Evolutionary conservation across 164 flowering plant genomes (phyloP), one percentile per base, ranked within the genome.

Genomic region (Umbellularia californica): DNA sequence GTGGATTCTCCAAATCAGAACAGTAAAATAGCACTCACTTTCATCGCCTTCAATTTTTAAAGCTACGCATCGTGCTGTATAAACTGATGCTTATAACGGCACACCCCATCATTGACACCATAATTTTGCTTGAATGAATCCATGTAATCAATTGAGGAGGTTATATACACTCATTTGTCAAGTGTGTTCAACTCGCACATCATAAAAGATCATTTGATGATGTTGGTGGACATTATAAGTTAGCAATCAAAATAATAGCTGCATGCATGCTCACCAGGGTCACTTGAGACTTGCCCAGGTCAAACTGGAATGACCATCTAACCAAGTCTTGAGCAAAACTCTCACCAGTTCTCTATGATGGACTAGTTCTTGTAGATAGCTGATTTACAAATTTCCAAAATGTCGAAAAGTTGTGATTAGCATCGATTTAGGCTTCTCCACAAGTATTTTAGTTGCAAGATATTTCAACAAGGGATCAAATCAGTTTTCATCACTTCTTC

Each of bases 171-270:
- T 66, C 58, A 52, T 52, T 52, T 52, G 58, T 52, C 58, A 52
- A 52, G 58, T 52, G 58, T 52, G 58, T 52, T 52, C 58, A 17
- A 52, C 17, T 30, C 35, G 5, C 35, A 30, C 5, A 33, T 51
- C 50, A 25, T 12, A 66, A 30, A 25, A 27, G 14, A 41, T 68
- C 52, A 30, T 30, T 4, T 30, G 5, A 22, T 11, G 5, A 22
- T 70, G 23, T 19, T n/a, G 24, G n/a, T 6, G n/a, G 72, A 51
- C 72, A 50, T 70, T 58, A 70, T 12, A 23, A 70, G 25, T 70
- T 41, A 69, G 71, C 55, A 51, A 51, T 28, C 24, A 70, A 50
- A 70, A 68, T 68, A 58, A 50, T 3, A 24, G n/a, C 35, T 30
- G 35, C 28, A 23, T 70, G 11, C 19, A 70, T 41, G 23, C 72